Base-by-base conservation (phyloP, 192 early-diverging fungal species). In the Chytriomyces confervae region DNA sequence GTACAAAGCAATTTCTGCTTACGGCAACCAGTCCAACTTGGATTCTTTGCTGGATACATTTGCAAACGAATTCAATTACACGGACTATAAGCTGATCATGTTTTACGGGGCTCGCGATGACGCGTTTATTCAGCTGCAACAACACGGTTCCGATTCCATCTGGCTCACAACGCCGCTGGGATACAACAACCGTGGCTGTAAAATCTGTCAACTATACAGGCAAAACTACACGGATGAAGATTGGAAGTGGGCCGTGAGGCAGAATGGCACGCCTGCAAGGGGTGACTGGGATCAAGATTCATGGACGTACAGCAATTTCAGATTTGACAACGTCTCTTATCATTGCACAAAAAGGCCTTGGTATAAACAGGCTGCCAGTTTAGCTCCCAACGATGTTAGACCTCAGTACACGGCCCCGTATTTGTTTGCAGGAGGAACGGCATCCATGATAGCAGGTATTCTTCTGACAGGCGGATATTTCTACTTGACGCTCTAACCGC, bases 251-350 rank as follows among this genome's bases (percentile, higher is more conserved):
- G 8, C 45, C 23, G 44, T 46, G 44, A 68, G 18, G 24, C 27
- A 13, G 13, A 68, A 68, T 47, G 11, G 6, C 3, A 4, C 16
- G 11, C 8, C 46, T 6, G 66, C 66, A 65, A 5, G 13, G 16
- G 66, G 66, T 16, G 16, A 29, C 23, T 68, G 66, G 66, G 46
- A 68, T 68, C 43, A 29, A 68, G 44, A 46, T 23, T 16, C 29
- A 48, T 68, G 29, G 43, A 68, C 44, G 5, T 16, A 16, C 8
- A 46, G 44, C 0, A 44, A 46, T 5, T 68, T 29, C 13, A 7
- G 20, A 18, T 45, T 16, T 46, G 5, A 16, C 7, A 68, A 68
- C 46, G 16, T 47, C 47, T n/a, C 66, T 10, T 47, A 46, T 46
- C 13, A 3, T 16, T 16, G 11, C 3, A 46, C 16, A 6, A 2